Base-by-base conservation (phyloP, 2,329 filamentous ascomycete genomes). In the Tolypocladium sp. region DNA sequence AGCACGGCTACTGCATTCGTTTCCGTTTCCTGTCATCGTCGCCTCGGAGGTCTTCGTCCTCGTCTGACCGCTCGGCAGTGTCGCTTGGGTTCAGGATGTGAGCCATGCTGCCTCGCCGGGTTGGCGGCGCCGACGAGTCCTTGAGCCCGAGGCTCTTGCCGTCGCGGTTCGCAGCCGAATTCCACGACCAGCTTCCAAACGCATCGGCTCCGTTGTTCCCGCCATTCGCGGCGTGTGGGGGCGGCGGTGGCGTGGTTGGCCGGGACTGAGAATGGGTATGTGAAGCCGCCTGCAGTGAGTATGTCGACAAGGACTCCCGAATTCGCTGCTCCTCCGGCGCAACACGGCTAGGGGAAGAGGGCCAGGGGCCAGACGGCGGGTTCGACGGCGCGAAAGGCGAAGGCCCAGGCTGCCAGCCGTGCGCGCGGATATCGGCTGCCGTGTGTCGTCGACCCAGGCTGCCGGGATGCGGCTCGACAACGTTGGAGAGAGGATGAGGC, bases 361-460 rank as follows among this genome's bases (percentile, higher is more conserved):
- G 82, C 78, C 81, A 84, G 17, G 77, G 77, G 3, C 74, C 72
- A 1, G 80, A 76, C 10, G 78, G 73, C 2, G 77, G 73, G 13
- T 85, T 85, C 4, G 87, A 86, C 9, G 82, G 79, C 68, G 86
- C 61, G 42, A 68, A 89, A 13, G 87, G 89, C 6, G 88, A 89
- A 33, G 83, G 79, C 49, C 63, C 64, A 9, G 79, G 80, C 62
- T 86, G 87, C 86, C 90, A 93, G 42, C 89, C 91, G 70, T 92
- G 89, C 66, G 92, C 88, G 57, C 94, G 88, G 66, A 99, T 97
- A 71, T 99, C 94, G 60, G 94, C 94, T 44, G 92, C 93, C 2
- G 94, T 99, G 74, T 99, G 94, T 62, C 93, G 85, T 63, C 93
- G 87, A 52, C 86, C 84, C 54, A 96, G 79, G 67, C 86, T 92